These are phyloP conservation scores for Neurospora sp. DNA, from an alignment of 495 filamentous ascomycete species.

Conservation along the genomic window DNA sequence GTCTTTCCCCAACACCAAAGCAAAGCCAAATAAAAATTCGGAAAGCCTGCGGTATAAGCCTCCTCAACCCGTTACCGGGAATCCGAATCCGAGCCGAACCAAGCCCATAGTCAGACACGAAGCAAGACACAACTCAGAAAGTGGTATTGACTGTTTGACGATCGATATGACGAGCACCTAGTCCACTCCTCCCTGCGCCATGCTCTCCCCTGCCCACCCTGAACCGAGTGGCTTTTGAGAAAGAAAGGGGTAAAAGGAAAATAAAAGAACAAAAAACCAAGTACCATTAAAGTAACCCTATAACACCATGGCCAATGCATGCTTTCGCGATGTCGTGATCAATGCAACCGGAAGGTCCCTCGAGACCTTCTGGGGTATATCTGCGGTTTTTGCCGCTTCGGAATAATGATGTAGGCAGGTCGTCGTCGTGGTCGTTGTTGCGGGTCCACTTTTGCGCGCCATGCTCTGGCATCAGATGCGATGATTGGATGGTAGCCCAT, in stretches of 20 bases:
- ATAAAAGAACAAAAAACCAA: conserved; percentile 6
- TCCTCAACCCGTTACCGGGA: conserved; percentile 1
- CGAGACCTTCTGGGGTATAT: neutral
- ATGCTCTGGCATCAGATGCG: neutral
- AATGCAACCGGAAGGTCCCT: conserved; percentile 1
- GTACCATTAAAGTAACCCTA: conserved; percentile 3
- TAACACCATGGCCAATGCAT: conserved; percentile 26
- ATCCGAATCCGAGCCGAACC: neutral
- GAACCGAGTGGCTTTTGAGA: neutral
- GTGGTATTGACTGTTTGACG: conserved; percentile 2
- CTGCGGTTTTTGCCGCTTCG: neutral
- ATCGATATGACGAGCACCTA: neutral
- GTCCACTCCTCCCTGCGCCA: neutral
- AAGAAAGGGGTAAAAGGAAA: neutral
- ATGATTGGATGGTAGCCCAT: conserved; percentile 1
- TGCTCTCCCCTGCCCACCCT: neutral
- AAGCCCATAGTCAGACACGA: neutral
- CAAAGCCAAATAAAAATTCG: conserved; percentile 1
- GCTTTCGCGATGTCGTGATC: conserved; percentile 15
- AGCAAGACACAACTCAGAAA: conserved; percentile 4
- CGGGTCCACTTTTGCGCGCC: neutral
- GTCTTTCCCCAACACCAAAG: neutral
- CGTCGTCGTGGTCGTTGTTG: neutral
- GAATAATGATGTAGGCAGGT: neutral
- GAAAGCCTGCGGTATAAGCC: neutral